A percentile compares a stretch with the other conserved stretches of the same genome.
phyloP scores from a whole-genome alignment of 306 rosid genomes.

The Geum urbanum region DNA sequence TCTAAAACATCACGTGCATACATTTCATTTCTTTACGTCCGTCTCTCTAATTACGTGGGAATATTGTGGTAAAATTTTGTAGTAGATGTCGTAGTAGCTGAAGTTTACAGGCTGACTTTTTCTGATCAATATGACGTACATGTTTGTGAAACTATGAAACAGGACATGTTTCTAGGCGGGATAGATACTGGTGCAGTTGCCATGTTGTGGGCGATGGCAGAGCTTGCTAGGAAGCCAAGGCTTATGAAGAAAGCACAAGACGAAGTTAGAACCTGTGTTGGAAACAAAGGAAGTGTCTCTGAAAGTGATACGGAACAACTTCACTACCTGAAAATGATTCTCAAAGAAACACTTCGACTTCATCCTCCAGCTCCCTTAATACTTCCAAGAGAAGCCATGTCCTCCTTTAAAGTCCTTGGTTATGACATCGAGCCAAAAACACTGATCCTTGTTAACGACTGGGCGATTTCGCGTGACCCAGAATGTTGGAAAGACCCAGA shows the following conservation, averaged over 20 bases:
- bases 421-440: too few relatives aligned
- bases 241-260: conserved; percentile 9
- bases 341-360: background rate
- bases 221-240: conserved; percentile 9
- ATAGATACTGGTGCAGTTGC: conserved; percentile 8
- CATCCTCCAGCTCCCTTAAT: conserved; percentile 13
- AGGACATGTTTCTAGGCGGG: conserved; percentile 13
- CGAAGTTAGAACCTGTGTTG: too few relatives aligned
- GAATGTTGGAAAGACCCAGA: too few relatives aligned
- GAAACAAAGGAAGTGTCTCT: too few relatives aligned
- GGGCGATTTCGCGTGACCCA: too few relatives aligned
- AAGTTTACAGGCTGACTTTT: background rate
- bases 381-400: conserved; percentile 12
- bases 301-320: too few relatives aligned
- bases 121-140: too few relatives aligned
- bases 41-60: too few relatives aligned
- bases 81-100: background rate
- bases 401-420: background rate
- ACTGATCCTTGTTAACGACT: too few relatives aligned
- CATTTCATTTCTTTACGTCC: background rate
- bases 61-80: background rate
- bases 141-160: background rate
- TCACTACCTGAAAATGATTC: too few relatives aligned
- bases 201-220: conserved; percentile 21
- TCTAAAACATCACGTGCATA: too few relatives aligned